Evolutionary conservation across 257 asterid species (phyloP), one percentile per base, ranked within the genome.

Genomic region (Solanum arcanum): DNA sequence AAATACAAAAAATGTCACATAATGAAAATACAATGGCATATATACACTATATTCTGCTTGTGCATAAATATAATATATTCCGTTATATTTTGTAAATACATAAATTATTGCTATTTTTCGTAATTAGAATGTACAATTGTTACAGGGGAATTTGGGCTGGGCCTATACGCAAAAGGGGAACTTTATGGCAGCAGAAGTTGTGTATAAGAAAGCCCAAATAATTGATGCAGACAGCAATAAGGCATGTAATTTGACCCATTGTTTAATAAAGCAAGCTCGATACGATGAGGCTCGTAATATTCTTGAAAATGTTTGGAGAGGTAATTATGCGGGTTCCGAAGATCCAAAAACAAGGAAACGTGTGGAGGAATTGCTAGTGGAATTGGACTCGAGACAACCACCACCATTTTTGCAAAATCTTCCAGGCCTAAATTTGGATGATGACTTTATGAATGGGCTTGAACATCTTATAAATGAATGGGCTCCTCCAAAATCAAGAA

Each of bases 121-220:
- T 56, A 56, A 56, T 56, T 18, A 35, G 9, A 21, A 13, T 75
- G 6, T 41, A 76, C 35, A 4, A 76, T 21, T 85, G 35, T 86
- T 11, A 49, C 90, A 94, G 98, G 98, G 99, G 5, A 95, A 96
- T 87, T 83, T 97, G 62, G 99, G 95, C 1, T 97, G 99, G 99
- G 98, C 98, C 0, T 97, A 95, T 59, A 97, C 93, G 96, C 98
- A 93, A 86, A 95, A 95, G 86, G 88, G 92, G 3, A 93, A 94
- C 62, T 95, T 88, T 86, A 89, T 93, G 42, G 94, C 96, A 39
- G 99, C 99, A 2, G 99, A 95, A 86, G 96, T 92, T 20, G 93
- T 94, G 2, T 97, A 95, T 52, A 90, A 94, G 1, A 97, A 95
- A 88, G 98, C 99, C 47, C 98, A 95, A 84, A 94, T 93, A 96